Percentiles rank a stretch among this genome's conserved stretches.
phyloP scores from a whole-genome alignment of 2,329 filamentous ascomycete species.

The Knoxdaviesia capensis region DNA sequence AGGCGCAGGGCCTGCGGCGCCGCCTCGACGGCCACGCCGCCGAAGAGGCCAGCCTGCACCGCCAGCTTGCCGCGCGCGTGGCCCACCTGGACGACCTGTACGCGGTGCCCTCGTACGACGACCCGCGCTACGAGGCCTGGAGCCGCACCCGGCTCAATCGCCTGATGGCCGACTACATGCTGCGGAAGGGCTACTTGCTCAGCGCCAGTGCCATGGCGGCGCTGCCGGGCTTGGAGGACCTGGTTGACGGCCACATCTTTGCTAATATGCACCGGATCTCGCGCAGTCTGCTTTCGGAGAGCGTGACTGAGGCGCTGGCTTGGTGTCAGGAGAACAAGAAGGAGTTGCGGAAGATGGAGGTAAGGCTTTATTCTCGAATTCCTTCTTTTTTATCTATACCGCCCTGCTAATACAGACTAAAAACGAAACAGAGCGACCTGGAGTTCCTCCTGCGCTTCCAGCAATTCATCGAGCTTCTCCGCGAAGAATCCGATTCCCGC shows the following conservation, averaged over 20 bases:
- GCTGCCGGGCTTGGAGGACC: constrained; percentile 54
- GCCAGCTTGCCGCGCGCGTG: constrained; percentile 56
- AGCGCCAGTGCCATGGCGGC: constrained; percentile 57
- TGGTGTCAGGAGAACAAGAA: constrained; percentile 95
- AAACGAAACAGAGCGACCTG: constrained; percentile 42
- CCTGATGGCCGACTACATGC: constrained; percentile 77
- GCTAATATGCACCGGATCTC: constrained; percentile 62
- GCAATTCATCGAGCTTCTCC: constrained; percentile 71
- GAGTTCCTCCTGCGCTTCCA: constrained; percentile 89
- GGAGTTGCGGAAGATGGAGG: constrained; percentile 70
- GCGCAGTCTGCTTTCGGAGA: constrained; percentile 47
- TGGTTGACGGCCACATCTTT: constrained; percentile 83
- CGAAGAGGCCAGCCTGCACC: constrained; percentile 61
- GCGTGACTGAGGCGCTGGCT: constrained; percentile 57
- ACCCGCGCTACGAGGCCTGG: constrained; percentile 90
- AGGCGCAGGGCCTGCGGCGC: constrained; percentile 71
- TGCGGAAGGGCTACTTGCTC: constrained; percentile 63
- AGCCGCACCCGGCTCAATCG: constrained; percentile 63
- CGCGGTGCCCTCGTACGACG: constrained; percentile 58
- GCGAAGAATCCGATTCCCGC: constrained; percentile 41
- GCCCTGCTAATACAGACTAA: neutral
- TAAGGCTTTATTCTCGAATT: constrained; percentile 16
- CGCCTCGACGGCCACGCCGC: constrained; percentile 62
- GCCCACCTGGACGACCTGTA: constrained; percentile 67
- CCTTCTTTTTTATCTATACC: too few relatives aligned